phyloP scores from a whole-genome alignment of 2,329 filamentous ascomycete species.

The Waltergamsia citrina region DNA sequence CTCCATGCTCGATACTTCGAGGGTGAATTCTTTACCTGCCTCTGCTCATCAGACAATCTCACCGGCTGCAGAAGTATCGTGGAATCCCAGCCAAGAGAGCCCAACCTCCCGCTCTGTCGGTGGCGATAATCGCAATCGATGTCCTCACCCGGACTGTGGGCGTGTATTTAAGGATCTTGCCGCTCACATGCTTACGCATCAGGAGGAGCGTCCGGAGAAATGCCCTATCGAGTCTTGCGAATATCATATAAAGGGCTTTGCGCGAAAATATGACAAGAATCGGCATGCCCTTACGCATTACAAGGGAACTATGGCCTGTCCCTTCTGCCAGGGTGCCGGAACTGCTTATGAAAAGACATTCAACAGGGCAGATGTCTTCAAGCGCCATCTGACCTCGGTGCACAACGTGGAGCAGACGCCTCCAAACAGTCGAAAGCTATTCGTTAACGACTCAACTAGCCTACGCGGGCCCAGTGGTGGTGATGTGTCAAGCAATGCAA shows the following conservation, averaged over 20 bases:
- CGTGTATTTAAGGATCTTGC: slow-evolving; percentile 56
- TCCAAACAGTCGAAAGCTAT: slow-evolving; percentile 76
- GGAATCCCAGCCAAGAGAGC: slow-evolving; percentile 1
- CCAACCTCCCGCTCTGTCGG: slow-evolving; percentile 2
- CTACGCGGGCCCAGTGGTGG: not conserved
- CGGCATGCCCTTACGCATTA: slow-evolving; percentile 93
- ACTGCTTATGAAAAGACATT: slow-evolving; percentile 90
- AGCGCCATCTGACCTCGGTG: slow-evolving; percentile 84
- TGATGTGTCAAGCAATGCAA: slow-evolving; percentile 36
- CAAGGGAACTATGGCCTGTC: slow-evolving; percentile 96
- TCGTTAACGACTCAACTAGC: slow-evolving; percentile 15
- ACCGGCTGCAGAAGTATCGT: slow-evolving; percentile 2
- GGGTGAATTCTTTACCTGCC: not conserved
- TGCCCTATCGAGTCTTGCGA: slow-evolving; percentile 91
- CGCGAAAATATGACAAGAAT: slow-evolving; percentile 97
- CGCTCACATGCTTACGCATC: slow-evolving; percentile 94
- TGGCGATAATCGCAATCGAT: slow-evolving; percentile 35
- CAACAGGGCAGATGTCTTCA: slow-evolving; percentile 94
- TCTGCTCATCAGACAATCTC: slow-evolving; percentile 4
- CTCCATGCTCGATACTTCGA: slow-evolving; percentile 2
- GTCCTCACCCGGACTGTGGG: slow-evolving; percentile 48
- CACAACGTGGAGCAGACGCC: slow-evolving; percentile 92
- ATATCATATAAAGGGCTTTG: slow-evolving; percentile 90
- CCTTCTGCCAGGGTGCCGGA: slow-evolving; percentile 84
- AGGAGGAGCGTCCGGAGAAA: slow-evolving; percentile 88